A percentile compares a stretch with the other conserved stretches of the same genome.
These are phyloP conservation scores for Salix arbutifolia DNA, from an alignment of 345 rosid species.

Conservation along the genomic window DNA sequence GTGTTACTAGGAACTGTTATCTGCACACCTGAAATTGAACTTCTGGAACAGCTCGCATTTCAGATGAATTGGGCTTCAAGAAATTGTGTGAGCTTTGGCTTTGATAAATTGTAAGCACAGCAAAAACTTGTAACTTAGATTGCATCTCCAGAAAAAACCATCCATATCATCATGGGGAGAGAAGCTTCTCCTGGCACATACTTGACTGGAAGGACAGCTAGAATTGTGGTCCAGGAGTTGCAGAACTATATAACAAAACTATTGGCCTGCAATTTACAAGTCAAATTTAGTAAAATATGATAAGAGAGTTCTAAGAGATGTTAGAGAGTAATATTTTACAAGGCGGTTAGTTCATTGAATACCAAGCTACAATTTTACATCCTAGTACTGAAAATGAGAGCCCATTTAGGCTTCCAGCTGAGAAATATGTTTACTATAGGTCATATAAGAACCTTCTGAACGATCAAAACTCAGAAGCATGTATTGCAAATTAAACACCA, in stretches of 20 bases:
- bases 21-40: conserved; percentile 22
- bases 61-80: not conserved
- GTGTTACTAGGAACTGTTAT: conserved; percentile 7
- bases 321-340: no score
- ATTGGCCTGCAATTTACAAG: conserved; percentile 19
- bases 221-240: conserved; percentile 3
- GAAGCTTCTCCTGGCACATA: not conserved
- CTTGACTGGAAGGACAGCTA: not conserved
- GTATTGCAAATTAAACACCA: not conserved
- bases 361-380: not conserved
- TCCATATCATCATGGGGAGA: not conserved
- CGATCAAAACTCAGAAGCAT: not conserved
- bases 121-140: not conserved
- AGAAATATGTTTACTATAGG: not conserved
- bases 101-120: conserved; percentile 7
- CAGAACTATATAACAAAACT: not conserved
- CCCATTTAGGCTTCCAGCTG: not conserved
- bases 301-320: not conserved
- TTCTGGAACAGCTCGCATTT: conserved; percentile 11
- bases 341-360: not conserved
- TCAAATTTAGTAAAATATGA: not conserved
- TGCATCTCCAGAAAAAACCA: not conserved
- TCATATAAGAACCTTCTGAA: not conserved
- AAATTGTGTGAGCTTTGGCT: not conserved
- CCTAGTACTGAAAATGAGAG: not conserved